Evolutionary conservation across 208 protist genomes (phyloP), one percentile per base, ranked within the genome.

Genomic region (Angomonas deanei): DNA sequence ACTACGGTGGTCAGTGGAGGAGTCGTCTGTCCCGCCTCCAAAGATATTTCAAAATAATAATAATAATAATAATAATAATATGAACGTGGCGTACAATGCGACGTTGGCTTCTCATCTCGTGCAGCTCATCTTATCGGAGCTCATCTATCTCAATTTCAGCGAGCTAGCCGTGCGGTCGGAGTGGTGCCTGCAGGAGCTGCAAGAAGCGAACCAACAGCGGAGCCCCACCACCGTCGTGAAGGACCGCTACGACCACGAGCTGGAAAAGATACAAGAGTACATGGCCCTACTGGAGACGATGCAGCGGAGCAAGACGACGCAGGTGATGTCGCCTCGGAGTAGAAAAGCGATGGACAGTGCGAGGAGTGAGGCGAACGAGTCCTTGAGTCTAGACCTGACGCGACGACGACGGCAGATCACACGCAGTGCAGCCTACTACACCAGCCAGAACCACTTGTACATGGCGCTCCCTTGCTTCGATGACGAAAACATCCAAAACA

Each of bases 1-100:
- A 31, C 69, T 87, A 55, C 79, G 79, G 13, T 86, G 79, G 79
- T 69, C 79, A 6, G 27, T 82, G 61, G 79, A 86, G 61, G 68
- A 66, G 13, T 64, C 81, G 28, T 69, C 65, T 21, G 58, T 81
- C 17, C 66, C 48, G 17, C 52, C 52, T 38, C 52, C 36, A n/a
- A n/a, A n/a, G n/a, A n/a, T n/a, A n/a, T n/a, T n/a, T n/a, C n/a
- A n/a, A n/a, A 42, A 15, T 15, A 42, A 15, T 15, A 15, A 15
- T 15, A 42, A 15, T 42, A 15, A 42, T n/a, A 15, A 42, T n/a
- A 15, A 42, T n/a, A 42, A 15, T n/a, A 15, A 42, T 26, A 23
- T 8, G 42, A 19, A 26, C 17, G 42, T 26, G 8, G 15, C 8
- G 4, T 50, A 50, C 23, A 10, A 21, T 19, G 23, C 19, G 8